Evolutionary conservation across 2,329 filamentous ascomycete genomes (phyloP), one percentile per base, ranked within the genome.

Genomic region (Cladophialophora immunda): DNA sequence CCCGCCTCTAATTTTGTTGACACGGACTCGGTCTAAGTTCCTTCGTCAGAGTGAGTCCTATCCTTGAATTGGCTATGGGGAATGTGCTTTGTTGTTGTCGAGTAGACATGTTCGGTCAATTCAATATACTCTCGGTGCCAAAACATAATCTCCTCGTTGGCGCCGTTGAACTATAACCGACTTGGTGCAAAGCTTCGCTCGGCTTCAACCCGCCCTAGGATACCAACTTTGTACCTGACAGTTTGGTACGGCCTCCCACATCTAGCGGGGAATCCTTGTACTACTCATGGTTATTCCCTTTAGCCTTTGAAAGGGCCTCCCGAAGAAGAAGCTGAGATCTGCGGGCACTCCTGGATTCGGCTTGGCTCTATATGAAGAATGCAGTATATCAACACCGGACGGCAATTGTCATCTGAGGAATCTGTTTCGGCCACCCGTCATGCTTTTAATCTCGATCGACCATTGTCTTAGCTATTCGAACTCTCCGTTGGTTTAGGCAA

Each of bases 131-230:
- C 32, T 34, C 11, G 15, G 34, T 25, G n/a, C 15, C 36, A 25
- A 58, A 41, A 25, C n/a, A 58, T n/a, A 41, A 36, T 41, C 29
- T 58, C 38, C 38, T n/a, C 8, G 38, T n/a, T 45, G 17, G 38
- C 38, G 38, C 38, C 38, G 38, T 45, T 45, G 17, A 45, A 45
- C 38, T 45, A 1, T 45, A 19, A 7, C n/a, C 9, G 13, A n/a
- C 17, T 45, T 45, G 17, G 38, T 9, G 17, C n/a, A 45, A 19
- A 45, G 38, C 38, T 45, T 45, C 38, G 15, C 36, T 38, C 36
- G 11, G 36, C 36, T 17, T 38, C 36, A 38, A 13, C 17, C 36
- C 36, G 36, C 36, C n/a, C 38, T 45, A 19, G 17, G 4, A 5
- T 17, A 5, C 2, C 15, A 17, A 6, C 11, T 17, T 13, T 38